Evolutionary conservation across 1,139 yeast genomes (phyloP).

Genomic region (Hemisphaericaspora xylanilytica): DNA sequence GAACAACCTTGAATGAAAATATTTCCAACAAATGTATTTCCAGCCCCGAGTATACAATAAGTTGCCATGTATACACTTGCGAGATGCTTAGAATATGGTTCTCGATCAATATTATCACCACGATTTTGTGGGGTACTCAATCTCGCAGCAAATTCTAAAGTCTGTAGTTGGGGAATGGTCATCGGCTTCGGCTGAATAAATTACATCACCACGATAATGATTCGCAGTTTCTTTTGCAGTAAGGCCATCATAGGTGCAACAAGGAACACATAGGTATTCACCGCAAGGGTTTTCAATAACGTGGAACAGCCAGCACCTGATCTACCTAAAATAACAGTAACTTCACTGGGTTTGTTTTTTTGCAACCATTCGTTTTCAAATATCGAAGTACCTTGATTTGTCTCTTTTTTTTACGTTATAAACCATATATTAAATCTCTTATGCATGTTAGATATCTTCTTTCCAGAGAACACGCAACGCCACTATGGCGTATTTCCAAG

Average conservation of each 20-base stretch:
- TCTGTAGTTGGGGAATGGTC: slow-evolving; percentile 54
- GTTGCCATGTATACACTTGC: slow-evolving; percentile 45
- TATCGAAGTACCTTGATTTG: slow-evolving; percentile 26
- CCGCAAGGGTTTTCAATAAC: slow-evolving; percentile 33
- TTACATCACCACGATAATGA: slow-evolving; percentile 47
- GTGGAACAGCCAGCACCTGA: slow-evolving; percentile 41
- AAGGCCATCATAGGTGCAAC: slow-evolving; percentile 49
- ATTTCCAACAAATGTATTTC: slow-evolving; percentile 36
- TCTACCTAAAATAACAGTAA: slow-evolving; percentile 37
- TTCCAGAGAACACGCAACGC: slow-evolving; percentile 8
- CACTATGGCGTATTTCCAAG: neutral
- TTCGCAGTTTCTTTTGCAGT: slow-evolving; percentile 46
- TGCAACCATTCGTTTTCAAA: slow-evolving; percentile 36
- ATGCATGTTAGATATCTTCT: too few relatives aligned
- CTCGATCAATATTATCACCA: slow-evolving; percentile 32
- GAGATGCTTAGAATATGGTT: slow-evolving; percentile 39
- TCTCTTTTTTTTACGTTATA: too few relatives aligned
- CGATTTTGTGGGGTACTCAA: slow-evolving; percentile 42
- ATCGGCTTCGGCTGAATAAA: slow-evolving; percentile 53
- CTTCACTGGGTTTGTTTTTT: slow-evolving; percentile 33
- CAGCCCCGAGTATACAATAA: slow-evolving; percentile 35
- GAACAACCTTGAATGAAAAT: slow-evolving; percentile 39
- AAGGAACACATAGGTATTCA: slow-evolving; percentile 36
- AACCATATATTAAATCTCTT: too few relatives aligned
- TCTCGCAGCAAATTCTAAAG: slow-evolving; percentile 44